Conservation (phyloP, 305 asterid species). For the Fraxinus angustifolia region DNA sequence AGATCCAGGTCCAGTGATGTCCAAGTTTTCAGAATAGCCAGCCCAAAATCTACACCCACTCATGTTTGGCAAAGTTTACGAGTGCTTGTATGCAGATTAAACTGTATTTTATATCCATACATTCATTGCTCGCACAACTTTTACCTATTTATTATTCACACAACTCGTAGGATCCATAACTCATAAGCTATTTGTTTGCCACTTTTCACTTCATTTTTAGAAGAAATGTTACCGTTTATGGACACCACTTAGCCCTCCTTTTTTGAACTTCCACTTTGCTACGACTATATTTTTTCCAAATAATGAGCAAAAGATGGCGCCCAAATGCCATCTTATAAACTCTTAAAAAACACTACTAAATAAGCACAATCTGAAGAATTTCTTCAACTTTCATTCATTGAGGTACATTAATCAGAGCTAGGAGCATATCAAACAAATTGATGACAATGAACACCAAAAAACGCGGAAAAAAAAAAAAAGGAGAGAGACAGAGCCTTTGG, state of each 20-base stretch:
- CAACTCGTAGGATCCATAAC: background rate
- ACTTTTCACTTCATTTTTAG: no score
- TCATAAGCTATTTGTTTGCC: background rate
- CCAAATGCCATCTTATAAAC: no score
- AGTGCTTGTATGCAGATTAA: background rate
- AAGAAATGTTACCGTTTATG: no score
- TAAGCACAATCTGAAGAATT: background rate
- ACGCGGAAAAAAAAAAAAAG: background rate
- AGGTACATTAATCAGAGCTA: background rate
- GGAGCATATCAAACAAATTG: background rate
- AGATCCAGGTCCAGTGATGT: background rate
- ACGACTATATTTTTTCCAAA: no score
- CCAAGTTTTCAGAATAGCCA: background rate
- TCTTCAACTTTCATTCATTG: constrained; percentile 2
- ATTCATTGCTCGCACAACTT: background rate
- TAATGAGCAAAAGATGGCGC: no score
- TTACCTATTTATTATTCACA: background rate
- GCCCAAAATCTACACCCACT: background rate
- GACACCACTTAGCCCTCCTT: no score
- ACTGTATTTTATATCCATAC: background rate
- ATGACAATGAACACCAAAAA: background rate
- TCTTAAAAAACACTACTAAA: background rate
- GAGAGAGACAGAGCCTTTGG: background rate
- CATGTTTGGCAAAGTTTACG: background rate
- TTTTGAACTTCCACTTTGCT: no score